Evolutionary conservation across 2,329 filamentous ascomycete species (phyloP), one percentile per base, ranked within the genome.

Genomic region (Colletotrichum sp.): DNA sequence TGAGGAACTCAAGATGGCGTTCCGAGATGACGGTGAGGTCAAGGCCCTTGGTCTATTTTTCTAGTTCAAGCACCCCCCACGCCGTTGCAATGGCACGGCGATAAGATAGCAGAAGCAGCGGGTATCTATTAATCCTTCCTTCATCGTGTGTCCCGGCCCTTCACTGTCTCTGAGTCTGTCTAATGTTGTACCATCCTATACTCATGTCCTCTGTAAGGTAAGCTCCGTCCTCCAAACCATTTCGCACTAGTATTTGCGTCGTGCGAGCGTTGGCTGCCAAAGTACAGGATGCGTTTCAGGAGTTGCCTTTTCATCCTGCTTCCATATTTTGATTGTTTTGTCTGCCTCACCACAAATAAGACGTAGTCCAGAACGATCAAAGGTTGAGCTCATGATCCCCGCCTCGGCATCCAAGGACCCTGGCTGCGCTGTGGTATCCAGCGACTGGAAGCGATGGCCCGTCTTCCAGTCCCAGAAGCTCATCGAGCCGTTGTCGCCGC

Each of bases 391-490:
- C 94, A 99, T 98, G 79, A 99, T 92, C 69, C 98, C 98, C 7
- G 95, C 93, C 86, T 99, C 97, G 7, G 97, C 97, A 81, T 99
- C 96, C 28, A 99, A 87, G 21, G 95, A 98, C 66, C 97, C 97
- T 0, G 97, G 97, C 84, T 99, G 97, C 1, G 97, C 97, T 9
- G 95, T 95, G 5, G 95, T 98, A 80, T 99, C 96, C 15, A 96
- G 90, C 10, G 92, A 91, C 85, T 99, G 97, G 87, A 97, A 99
- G 64, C 94, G 91, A 83, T 99, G 92, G 1, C 98, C 97, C 1
- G 96, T 94, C 87, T 99, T 99, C 97, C 97, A 99, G 84, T 99
- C 98, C 94, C 96, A 99, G 88, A 99, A 99, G 79, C 93, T 95
- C 89, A 99, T 97, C 43, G 95, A 98, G 55, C 98, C 97, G 80